Evolutionary conservation across 805 yeast genomes (phyloP).

Genomic region (Groenewaldozyma salmanticensis): DNA sequence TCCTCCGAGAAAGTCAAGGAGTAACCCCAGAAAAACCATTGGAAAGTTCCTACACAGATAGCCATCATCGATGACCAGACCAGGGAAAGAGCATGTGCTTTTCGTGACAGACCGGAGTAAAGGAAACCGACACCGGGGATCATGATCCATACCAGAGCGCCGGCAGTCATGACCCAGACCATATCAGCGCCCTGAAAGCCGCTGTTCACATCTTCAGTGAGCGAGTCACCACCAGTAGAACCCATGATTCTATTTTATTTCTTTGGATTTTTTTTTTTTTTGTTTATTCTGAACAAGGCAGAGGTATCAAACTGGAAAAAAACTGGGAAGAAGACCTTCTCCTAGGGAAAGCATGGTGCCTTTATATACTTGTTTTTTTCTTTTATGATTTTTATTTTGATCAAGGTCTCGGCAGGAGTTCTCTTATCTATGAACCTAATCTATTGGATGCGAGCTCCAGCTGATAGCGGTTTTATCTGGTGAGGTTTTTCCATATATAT

Average conservation of each 20-base stretch:
- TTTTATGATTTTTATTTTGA: no score
- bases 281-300: no score
- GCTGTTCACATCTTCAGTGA: constrained; percentile 59
- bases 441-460: no score
- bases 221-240: constrained; percentile 67
- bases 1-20: constrained; percentile 74
- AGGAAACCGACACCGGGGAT: constrained; percentile 91
- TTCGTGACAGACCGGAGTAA: constrained; percentile 89
- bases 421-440: no score
- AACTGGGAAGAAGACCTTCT: no score
- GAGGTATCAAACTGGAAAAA: no score
- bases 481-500: no score
- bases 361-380: no score
- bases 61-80: constrained; percentile 94
- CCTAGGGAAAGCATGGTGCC: no score
- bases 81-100: constrained; percentile 89
- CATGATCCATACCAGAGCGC: constrained; percentile 85
- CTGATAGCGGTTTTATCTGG: no score
- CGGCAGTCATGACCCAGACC: constrained; percentile 51
- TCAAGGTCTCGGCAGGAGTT: no score
- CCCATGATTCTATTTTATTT: constrained; percentile 4
- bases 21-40: constrained; percentile 99
- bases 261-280: no score
- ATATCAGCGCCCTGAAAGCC: constrained; percentile 65
- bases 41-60: constrained; percentile 71